These are phyloP conservation scores for Dipteronia dyeriana DNA, from an alignment of 345 rosid genomes.

Conservation along the genomic window DNA sequence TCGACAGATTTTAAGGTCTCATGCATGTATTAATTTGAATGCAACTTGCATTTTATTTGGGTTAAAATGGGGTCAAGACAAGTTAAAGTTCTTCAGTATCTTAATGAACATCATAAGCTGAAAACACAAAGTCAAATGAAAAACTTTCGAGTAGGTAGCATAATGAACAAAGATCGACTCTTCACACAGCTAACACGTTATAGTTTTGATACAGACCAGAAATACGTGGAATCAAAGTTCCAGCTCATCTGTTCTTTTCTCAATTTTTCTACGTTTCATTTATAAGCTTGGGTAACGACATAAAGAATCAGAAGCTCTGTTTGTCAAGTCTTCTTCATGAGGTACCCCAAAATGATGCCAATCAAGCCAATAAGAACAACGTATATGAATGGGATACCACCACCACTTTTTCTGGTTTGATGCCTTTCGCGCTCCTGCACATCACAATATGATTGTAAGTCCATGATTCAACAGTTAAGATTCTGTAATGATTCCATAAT, in stretches of 20 bases:
- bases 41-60: neutral
- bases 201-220: conserved; percentile 21
- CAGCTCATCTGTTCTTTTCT: conserved; percentile 23
- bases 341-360: conserved; percentile 72
- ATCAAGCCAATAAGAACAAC: conserved; percentile 64
- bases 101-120: neutral
- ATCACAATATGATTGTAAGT: no score
- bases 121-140: neutral
- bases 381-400: conserved; percentile 50
- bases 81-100: neutral
- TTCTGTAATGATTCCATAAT: no score
- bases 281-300: conserved; percentile 5
- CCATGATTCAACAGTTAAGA: no score
- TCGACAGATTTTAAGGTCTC: neutral
- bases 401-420: conserved; percentile 38
- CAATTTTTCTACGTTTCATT: conserved; percentile 24
- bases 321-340: conserved; percentile 61
- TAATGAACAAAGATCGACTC: conserved; percentile 11
- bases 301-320: conserved; percentile 3
- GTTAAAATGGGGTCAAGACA: neutral
- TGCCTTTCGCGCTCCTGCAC: conserved; percentile 65
- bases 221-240: conserved; percentile 28
- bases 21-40: neutral
- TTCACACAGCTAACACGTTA: conserved; percentile 19
- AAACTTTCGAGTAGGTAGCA: neutral